Evolutionary conservation across 1,284 basidiomycete genomes (phyloP).

Genomic region (Irpex lacteus): DNA sequence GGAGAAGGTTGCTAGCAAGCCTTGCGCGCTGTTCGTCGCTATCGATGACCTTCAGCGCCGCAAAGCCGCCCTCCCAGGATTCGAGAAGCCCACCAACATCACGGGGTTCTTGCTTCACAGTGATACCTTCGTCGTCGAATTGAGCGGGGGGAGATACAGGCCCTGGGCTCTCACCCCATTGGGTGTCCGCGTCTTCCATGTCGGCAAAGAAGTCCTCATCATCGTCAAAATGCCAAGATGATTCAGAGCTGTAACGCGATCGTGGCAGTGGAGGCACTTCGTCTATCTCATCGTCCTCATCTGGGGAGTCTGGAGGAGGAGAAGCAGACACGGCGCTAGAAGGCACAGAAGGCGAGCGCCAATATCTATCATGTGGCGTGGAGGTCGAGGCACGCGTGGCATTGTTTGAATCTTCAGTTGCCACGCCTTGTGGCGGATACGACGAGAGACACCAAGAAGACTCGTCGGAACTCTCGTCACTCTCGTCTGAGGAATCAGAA

Average conservation of each 20-base stretch:
- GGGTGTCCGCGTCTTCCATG: constrained; percentile 47
- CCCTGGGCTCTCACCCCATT: constrained; percentile 52
- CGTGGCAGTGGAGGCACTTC: not conserved
- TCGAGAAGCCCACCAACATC: constrained; percentile 62
- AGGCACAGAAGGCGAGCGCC: constrained; percentile 53
- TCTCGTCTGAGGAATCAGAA: constrained; percentile 21
- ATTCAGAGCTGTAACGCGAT: not conserved
- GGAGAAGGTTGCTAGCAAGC: constrained; percentile 21
- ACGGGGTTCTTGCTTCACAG: constrained; percentile 56
- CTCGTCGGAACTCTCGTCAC: constrained; percentile 26
- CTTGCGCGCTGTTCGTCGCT: constrained; percentile 38
- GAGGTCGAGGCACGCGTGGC: constrained; percentile 28
- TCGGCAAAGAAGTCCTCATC: constrained; percentile 25
- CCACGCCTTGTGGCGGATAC: constrained; percentile 45
- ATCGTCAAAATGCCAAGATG: constrained; percentile 18
- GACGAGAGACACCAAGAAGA: constrained; percentile 31
- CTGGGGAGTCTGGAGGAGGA: constrained; percentile 64
- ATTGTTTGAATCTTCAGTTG: constrained; percentile 45
- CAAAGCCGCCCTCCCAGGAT: constrained; percentile 49
- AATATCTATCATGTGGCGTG: constrained; percentile 26
- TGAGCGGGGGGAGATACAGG: constrained; percentile 53
- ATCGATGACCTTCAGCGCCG: constrained; percentile 34
- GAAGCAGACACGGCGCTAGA: constrained; percentile 56
- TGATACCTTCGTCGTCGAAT: constrained; percentile 30
- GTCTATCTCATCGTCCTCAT: constrained; percentile 36